Percentiles rank a stretch among this genome's conserved stretches.
Conservation (phyloP, 73 alveolate genomes). For the Uronychia binucleata region DNA sequence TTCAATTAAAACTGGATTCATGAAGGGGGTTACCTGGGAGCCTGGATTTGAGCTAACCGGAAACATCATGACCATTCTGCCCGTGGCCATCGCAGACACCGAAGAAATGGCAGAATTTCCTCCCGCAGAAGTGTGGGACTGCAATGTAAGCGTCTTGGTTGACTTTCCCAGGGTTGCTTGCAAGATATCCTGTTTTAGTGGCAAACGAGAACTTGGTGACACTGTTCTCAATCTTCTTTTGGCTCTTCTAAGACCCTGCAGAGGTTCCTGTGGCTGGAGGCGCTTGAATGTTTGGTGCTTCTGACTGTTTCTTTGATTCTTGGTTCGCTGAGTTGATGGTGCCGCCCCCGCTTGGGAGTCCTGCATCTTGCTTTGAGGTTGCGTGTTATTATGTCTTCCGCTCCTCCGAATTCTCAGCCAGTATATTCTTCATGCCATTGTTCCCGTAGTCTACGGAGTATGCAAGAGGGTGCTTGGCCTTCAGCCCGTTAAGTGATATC, state of each 20-base stretch:
- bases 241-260: too few species aligned
- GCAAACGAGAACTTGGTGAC: slow-evolving; percentile 50
- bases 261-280: too few species aligned
- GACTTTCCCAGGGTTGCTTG: slow-evolving; percentile 19
- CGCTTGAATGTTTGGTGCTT: too few species aligned
- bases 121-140: slow-evolving; percentile 32
- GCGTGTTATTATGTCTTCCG: too few species aligned
- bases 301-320: too few species aligned
- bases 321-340: too few species aligned
- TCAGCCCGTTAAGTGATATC: background rate
- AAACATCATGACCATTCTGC: slow-evolving; percentile 72
- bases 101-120: slow-evolving; percentile 38
- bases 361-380: too few species aligned
- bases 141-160: slow-evolving; percentile 53
- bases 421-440: background rate
- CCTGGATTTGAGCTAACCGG: slow-evolving; percentile 61
- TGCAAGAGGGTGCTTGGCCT: background rate
- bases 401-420: too few species aligned
- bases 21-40: slow-evolving; percentile 35
- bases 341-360: too few species aligned
- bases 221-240: slow-evolving; percentile 10
- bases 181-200: slow-evolving; percentile 39
- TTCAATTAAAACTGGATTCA: background rate
- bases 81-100: slow-evolving; percentile 91
- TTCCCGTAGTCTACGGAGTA: background rate